Evolutionary conservation across 2,329 filamentous ascomycete species (phyloP), one percentile per base, ranked within the genome.

Genomic region (Trichoderma breve): DNA sequence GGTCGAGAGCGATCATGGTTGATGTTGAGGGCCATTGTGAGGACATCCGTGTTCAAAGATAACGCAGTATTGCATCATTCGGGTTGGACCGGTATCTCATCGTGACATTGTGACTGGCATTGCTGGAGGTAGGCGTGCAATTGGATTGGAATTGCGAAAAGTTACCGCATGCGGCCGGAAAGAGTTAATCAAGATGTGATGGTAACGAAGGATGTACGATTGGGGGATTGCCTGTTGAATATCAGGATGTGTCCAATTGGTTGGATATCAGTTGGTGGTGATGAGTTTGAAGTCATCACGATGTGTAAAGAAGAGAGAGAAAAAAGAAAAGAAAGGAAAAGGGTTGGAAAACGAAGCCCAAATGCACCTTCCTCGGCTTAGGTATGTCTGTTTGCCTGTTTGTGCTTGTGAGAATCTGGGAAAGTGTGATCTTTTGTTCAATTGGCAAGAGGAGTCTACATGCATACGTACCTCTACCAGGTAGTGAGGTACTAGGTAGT

Each of bases 51-150:
- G 47, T 53, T 53, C 11, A 53, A 12, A 61, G 24, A 26, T 14
- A 43, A 14, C 12, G 58, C n/a, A 21, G n/a, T 21, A 66, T 66
- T 66, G 47, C 63, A 66, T 66, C 63, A 66, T 36, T n/a, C 47
- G 43, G 30, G 12, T 32, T n/a, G 43, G 18, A 6, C n/a, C 28
- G 28, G 18, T 26, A 18, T 21, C 30, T 7, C 28, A 28, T 60
- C 24, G 28, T 60, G 14, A 9, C 32, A 12, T 24, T 3, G 3
- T 53, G 47, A 12, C 21, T 53, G 47, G 47, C 14, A 53, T 53
- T 53, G 47, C 21, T 53, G 11, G 21, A 14, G 1, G 47, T 24
- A 51, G 1, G 47, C n/a, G 47, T 51, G 21, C 9, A 12, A 24
- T 53, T 53, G 21, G 47, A 24, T 53, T 21, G 11, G 47, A 51